Percentiles rank a stretch among this genome's conserved stretches.
These are phyloP conservation scores for Sapria himalayana DNA, from an alignment of 345 rosid genomes.

Conservation along the genomic window DNA sequence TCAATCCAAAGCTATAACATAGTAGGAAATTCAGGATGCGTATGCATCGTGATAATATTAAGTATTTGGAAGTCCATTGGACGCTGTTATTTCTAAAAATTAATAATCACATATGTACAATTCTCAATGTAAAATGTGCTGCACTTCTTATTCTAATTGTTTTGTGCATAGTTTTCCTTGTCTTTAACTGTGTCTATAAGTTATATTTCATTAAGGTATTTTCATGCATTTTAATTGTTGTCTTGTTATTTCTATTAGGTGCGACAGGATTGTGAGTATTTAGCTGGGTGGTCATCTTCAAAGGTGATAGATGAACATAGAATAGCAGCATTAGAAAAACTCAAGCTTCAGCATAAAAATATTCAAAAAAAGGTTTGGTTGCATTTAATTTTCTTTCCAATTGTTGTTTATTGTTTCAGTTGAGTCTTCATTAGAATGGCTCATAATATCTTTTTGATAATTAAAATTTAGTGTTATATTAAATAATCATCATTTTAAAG, in stretches of 20 bases:
- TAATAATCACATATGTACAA: too few relatives aligned
- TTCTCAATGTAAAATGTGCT: too few relatives aligned
- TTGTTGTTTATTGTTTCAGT: background rate
- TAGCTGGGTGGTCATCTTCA: slow-evolving; percentile 38
- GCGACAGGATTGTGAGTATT: slow-evolving; percentile 50
- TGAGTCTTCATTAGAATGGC: too few relatives aligned
- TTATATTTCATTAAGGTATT: background rate
- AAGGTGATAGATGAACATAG: slow-evolving; percentile 24
- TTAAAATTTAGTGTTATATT: too few relatives aligned
- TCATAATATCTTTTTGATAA: too few relatives aligned
- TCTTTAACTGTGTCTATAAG: background rate
- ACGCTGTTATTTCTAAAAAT: too few relatives aligned
- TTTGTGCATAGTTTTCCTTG: background rate
- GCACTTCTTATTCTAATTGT: background rate
- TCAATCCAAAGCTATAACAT: too few relatives aligned
- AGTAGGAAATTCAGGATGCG: too few relatives aligned
- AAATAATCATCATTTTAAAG: too few relatives aligned
- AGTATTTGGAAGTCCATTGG: too few relatives aligned
- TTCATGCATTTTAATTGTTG: background rate
- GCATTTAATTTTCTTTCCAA: background rate
- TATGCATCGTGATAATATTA: too few relatives aligned
- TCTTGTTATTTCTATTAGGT: slow-evolving; percentile 21
- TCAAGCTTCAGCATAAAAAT: slow-evolving; percentile 26
- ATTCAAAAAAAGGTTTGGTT: slow-evolving; percentile 43
- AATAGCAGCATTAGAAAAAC: slow-evolving; percentile 19